Base-by-base conservation (phyloP, 495 filamentous ascomycete genomes). In the Aspergillus panamensis region DNA sequence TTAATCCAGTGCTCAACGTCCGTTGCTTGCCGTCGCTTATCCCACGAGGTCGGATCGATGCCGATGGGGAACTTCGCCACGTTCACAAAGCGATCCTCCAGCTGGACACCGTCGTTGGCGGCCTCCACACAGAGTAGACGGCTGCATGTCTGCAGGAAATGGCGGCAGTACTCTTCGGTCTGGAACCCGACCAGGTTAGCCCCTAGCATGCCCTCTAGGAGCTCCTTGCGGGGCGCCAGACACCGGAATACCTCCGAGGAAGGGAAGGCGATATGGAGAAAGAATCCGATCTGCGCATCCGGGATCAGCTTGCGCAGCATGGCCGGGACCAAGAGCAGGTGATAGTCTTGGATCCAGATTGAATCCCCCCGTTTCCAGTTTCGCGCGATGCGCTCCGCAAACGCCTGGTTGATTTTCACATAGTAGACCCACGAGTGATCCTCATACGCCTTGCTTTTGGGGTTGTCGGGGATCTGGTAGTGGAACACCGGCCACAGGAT, bases 361-460 rank as follows among this genome's bases (percentile, higher is more conserved):
- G 84, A 83, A 70, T 97, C 92, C 25, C 89, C 91, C 5, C 87
- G 84, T 72, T 96, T 96, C 84, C 92, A 97, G 71, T 90, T 89
- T 70, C 86, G 86, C 31, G 94, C 82, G 51, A 96, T 91, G 63
- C 84, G 86, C 63, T 96, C 87, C 6, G 92, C 92, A 70, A 96
- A 95, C 3, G 86, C 90, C 69, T 92, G 86, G 73, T 96, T 96
- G 63, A 96, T 76, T 40, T 87, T 89, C 55, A 90, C 87, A 66
- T 96, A 97, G 72, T 90, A 96, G 63, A 90, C 82, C 91, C 91
- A 97, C 2, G 91, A 96, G 64, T 97, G 92, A 66, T 97, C 92
- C 68, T 92, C 86, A 66, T 96, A 97, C 0, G 92, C 92, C 76
- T 96, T 96, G 83, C 90, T 96, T 78, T 96, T 96, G 10, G 92